phyloP scores from a whole-genome alignment of 192 early-diverging fungal species.

The Coemansia asiatica region DNA sequence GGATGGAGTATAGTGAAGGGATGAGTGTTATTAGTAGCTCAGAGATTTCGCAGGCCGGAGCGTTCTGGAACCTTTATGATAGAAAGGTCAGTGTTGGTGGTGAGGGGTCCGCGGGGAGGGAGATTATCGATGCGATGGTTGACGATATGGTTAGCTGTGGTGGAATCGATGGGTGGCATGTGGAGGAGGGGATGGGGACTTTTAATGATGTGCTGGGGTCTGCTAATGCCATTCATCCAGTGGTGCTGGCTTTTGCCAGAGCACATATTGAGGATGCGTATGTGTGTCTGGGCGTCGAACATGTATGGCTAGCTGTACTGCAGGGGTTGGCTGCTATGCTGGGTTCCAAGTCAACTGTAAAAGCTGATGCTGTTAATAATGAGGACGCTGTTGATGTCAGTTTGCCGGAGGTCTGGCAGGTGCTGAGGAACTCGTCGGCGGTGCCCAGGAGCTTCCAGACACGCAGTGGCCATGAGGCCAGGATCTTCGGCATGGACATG shows the following conservation, averaged over 20 bases:
- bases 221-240: conserved; percentile 29
- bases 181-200: conserved; percentile 30
- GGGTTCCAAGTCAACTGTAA: conserved; percentile 3
- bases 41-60: not conserved
- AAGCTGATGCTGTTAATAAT: not conserved
- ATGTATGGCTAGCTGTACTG: conserved; percentile 42
- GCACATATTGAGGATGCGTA: conserved; percentile 28
- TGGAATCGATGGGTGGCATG: conserved; percentile 28
- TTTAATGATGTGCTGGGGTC: conserved; percentile 47
- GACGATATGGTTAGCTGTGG: conserved; percentile 23
- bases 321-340: conserved; percentile 34
- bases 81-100: conserved; percentile 33
- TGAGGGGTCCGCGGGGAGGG: conserved; percentile 4
- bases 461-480: conserved; percentile 26
- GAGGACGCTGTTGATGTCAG: conserved; percentile 4
- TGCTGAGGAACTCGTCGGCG: conserved; percentile 28
- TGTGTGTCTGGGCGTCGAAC: conserved; percentile 39
- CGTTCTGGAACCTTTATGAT: conserved; percentile 37
- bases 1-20: conserved; percentile 12
- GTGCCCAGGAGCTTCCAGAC: conserved; percentile 14
- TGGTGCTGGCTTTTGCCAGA: conserved; percentile 36
- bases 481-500: conserved; percentile 34
- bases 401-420: conserved; percentile 27
- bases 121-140: conserved; percentile 41
- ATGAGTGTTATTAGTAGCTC: conserved; percentile 11